Evolutionary conservation across 2,329 filamentous ascomycete genomes (phyloP).

Genomic region (Pyricularia grisea): DNA sequence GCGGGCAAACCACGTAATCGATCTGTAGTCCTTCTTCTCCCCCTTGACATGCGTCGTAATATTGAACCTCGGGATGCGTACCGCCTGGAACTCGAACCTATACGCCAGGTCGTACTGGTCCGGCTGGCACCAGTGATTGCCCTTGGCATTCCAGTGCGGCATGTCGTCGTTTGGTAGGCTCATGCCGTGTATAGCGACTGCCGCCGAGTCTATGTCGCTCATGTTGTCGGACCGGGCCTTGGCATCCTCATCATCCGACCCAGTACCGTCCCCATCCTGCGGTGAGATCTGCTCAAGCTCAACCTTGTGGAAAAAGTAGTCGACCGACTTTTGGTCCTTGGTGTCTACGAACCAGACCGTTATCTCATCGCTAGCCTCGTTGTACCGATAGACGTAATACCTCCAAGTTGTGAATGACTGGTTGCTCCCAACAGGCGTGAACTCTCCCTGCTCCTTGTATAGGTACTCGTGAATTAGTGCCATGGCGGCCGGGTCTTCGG

Average conservation of each 20-base stretch:
- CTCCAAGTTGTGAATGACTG: constrained; percentile 50
- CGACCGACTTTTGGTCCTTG: constrained; percentile 50
- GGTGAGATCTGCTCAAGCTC: constrained; percentile 35
- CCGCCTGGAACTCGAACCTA: constrained; percentile 52
- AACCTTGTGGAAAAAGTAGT: constrained; percentile 70
- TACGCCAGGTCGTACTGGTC: constrained; percentile 66
- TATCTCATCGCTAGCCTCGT: constrained; percentile 47
- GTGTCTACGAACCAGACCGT: constrained; percentile 66
- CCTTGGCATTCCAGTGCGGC: constrained; percentile 48
- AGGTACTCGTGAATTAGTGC: constrained; percentile 50
- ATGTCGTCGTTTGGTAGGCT: background rate
- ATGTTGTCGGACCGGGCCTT: background rate
- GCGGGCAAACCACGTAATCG: background rate
- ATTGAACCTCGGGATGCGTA: constrained; percentile 47
- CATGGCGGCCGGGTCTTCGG: constrained; percentile 10
- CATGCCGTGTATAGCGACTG: background rate
- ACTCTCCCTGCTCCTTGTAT: constrained; percentile 59
- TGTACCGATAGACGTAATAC: constrained; percentile 66
- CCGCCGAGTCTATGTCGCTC: background rate
- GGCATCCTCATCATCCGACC: constrained; percentile 16
- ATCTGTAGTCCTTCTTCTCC: constrained; percentile 62
- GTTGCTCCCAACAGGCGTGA: constrained; percentile 41
- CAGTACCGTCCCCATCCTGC: constrained; percentile 10
- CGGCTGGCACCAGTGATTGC: constrained; percentile 60
- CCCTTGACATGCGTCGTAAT: constrained; percentile 59